Evolutionary conservation across 2,329 filamentous ascomycete genomes (phyloP).

Genomic region (Aspergillus sp.): DNA sequence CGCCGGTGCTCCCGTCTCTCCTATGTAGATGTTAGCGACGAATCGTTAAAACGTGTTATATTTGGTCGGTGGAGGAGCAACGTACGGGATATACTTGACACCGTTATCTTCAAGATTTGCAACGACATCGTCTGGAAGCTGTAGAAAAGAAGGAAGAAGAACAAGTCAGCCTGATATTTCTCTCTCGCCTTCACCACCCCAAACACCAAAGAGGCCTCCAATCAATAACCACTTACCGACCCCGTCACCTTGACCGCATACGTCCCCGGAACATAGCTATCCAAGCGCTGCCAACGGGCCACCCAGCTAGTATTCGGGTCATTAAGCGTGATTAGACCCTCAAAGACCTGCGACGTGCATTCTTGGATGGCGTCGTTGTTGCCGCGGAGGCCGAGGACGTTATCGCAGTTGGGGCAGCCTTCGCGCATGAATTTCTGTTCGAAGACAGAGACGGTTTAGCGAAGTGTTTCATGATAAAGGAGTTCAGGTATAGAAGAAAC

Average conservation of each 20-base stretch:
- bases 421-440: conserved; percentile 69
- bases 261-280: conserved; percentile 77
- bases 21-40: conserved; percentile 16
- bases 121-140: conserved; percentile 52
- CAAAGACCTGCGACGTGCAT: conserved; percentile 93
- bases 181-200: not conserved
- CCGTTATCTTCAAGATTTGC: conserved; percentile 51
- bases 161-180: not conserved
- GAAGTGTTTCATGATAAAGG: not conserved
- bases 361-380: conserved; percentile 75
- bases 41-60: not conserved
- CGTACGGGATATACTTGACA: conserved; percentile 53
- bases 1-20: conserved; percentile 40
- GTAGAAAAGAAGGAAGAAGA: not conserved
- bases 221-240: conserved; percentile 41
- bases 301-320: conserved; percentile 87
- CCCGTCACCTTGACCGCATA: conserved; percentile 95
- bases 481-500: too few species aligned
- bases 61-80: conserved; percentile 1
- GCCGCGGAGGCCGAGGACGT: conserved; percentile 74
- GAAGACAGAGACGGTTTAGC: not conserved
- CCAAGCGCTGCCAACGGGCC: conserved; percentile 88
- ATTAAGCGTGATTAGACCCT: conserved; percentile 77
- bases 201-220: too few species aligned
- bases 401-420: conserved; percentile 95